These are phyloP conservation scores for Ophiostoma tasmaniense DNA, from an alignment of 2,329 filamentous ascomycete genomes.

Conservation along the genomic window DNA sequence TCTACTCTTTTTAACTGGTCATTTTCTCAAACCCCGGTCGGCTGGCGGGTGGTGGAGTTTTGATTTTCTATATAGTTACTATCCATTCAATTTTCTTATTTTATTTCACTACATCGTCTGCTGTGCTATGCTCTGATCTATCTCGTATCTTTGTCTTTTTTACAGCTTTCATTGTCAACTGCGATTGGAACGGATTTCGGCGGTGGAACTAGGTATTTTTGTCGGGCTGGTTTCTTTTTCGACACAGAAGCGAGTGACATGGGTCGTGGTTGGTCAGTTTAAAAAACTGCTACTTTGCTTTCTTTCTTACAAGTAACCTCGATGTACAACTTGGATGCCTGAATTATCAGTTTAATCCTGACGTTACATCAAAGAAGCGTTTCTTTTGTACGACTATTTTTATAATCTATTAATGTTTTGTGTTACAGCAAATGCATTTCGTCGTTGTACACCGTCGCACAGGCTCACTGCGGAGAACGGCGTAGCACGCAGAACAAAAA, in stretches of 20 bases:
- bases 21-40: neutral
- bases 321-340: neutral
- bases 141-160: neutral
- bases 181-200: neutral
- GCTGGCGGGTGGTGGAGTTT: neutral
- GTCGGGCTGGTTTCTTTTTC: neutral
- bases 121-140: neutral
- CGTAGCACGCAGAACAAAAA: neutral
- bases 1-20: slow-evolving; percentile 6
- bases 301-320: neutral
- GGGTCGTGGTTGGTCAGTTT: neutral
- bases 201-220: slow-evolving; percentile 4
- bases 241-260: neutral
- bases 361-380: neutral
- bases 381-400: neutral
- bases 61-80: neutral
- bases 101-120: neutral
- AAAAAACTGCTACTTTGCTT: neutral
- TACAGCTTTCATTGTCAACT: neutral
- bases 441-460: neutral
- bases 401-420: neutral
- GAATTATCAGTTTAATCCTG: neutral
- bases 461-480: neutral
- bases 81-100: neutral
- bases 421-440: neutral